These are phyloP conservation scores for Trichoderma asperellum DNA, from an alignment of 2,329 filamentous ascomycete species.

Conservation along the genomic window DNA sequence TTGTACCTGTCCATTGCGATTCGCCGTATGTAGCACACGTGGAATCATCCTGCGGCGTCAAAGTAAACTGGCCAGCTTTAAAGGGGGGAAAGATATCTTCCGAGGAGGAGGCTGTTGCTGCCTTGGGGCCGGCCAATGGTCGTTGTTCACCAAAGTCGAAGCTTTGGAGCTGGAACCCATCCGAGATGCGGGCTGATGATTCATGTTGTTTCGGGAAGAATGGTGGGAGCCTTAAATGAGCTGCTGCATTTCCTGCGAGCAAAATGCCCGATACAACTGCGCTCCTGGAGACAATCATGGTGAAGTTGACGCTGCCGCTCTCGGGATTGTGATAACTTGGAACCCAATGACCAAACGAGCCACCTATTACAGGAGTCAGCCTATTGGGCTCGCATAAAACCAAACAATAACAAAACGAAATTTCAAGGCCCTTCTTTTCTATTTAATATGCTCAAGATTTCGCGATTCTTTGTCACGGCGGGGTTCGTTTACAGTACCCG, in stretches of 20 bases:
- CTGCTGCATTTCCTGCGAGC: slow-evolving; percentile 8
- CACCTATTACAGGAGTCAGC: background rate
- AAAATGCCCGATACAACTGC: background rate
- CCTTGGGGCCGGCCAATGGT: background rate
- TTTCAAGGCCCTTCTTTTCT: background rate
- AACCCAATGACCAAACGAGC: background rate
- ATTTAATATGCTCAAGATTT: background rate
- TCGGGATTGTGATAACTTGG: no score
- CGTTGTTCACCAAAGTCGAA: background rate
- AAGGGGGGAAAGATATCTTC: slow-evolving; percentile 2
- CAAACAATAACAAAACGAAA: background rate
- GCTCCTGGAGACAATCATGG: background rate
- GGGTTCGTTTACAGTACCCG: slow-evolving; percentile 26
- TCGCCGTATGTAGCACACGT: slow-evolving; percentile 31
- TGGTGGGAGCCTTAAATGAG: background rate
- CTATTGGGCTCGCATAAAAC: background rate
- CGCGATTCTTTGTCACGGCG: background rate
- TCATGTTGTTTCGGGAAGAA: background rate
- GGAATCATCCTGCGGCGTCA: slow-evolving; percentile 27
- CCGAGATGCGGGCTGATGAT: background rate
- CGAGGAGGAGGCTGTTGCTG: background rate
- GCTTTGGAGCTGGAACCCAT: background rate
- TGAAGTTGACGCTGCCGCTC: background rate
- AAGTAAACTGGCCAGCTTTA: slow-evolving; percentile 29
- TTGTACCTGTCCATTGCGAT: slow-evolving; percentile 33